phyloP scores from a whole-genome alignment of 129 eudicot genomes.

The Logfia minima region DNA sequence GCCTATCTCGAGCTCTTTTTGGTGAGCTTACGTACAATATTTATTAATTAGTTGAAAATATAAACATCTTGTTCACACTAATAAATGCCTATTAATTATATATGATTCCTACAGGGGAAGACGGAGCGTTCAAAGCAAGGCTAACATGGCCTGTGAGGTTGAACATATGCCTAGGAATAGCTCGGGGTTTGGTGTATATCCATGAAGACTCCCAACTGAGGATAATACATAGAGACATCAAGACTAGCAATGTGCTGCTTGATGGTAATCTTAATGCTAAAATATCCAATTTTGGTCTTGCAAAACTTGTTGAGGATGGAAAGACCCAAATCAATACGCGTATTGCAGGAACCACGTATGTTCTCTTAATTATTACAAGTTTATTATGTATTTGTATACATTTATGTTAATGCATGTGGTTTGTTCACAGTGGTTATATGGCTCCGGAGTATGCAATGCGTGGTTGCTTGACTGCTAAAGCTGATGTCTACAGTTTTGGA shows the following conservation, averaged over 20 bases:
- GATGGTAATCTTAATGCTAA: constrained; percentile 76
- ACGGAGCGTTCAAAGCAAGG: constrained; percentile 39
- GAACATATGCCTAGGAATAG: constrained; percentile 75
- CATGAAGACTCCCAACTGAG: constrained; percentile 77
- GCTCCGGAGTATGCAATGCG: constrained; percentile 95
- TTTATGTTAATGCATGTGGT: neutral
- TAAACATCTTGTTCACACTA: neutral
- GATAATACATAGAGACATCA: constrained; percentile 82
- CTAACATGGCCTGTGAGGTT: constrained; percentile 71
- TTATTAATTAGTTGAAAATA: neutral
- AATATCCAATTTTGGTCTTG: constrained; percentile 86
- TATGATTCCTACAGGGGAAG: constrained; percentile 43
- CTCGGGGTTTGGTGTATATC: constrained; percentile 72
- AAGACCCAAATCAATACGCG: constrained; percentile 82
- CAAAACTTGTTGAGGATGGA: constrained; percentile 77
- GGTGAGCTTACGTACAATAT: constrained; percentile 44
- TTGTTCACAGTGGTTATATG: constrained; percentile 72
- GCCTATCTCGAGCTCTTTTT: constrained; percentile 69
- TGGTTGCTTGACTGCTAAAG: constrained; percentile 66
- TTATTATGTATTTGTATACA: no score
- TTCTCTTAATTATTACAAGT: constrained; percentile 5
- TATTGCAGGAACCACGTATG: constrained; percentile 84
- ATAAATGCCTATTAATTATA: neutral
- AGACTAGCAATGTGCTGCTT: constrained; percentile 74
- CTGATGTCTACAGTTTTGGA: constrained; percentile 87